These are phyloP conservation scores for Phalaenopsis aphrodite DNA, from an alignment of 106 monocot genomes.

Conservation along the genomic window DNA sequence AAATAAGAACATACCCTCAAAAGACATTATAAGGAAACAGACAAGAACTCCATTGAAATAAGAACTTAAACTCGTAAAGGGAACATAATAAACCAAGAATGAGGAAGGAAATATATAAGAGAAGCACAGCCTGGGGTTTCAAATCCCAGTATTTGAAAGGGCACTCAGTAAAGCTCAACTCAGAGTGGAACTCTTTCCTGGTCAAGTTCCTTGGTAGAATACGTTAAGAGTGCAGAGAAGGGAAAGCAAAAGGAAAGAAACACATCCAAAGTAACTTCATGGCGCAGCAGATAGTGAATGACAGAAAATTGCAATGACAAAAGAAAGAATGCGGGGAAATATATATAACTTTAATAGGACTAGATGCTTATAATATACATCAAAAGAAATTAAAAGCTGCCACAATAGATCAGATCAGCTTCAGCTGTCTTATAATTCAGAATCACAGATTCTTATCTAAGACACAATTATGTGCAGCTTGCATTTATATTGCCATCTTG, in stretches of 20 bases:
- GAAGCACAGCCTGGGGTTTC: not conserved
- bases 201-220: not conserved
- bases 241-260: not conserved
- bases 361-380: no score
- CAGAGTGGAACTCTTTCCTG: not conserved
- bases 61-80: not conserved
- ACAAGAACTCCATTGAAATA: not conserved
- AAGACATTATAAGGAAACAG: not conserved
- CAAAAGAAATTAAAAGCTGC: no score
- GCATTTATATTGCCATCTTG: no score
- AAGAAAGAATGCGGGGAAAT: no score
- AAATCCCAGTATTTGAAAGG: not conserved
- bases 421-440: no score
- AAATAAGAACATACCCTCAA: constrained; percentile 1
- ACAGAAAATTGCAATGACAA: no score
- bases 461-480: no score
- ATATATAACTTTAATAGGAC: no score
- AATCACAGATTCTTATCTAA: no score
- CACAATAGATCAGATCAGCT: no score
- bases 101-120: not conserved
- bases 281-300: no score
- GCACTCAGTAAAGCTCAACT: not conserved
- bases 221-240: not conserved
- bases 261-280: no score
- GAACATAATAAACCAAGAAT: not conserved